Evolutionary conservation across 345 rosid genomes (phyloP).

Genomic region (Hibiscus mutabilis): DNA sequence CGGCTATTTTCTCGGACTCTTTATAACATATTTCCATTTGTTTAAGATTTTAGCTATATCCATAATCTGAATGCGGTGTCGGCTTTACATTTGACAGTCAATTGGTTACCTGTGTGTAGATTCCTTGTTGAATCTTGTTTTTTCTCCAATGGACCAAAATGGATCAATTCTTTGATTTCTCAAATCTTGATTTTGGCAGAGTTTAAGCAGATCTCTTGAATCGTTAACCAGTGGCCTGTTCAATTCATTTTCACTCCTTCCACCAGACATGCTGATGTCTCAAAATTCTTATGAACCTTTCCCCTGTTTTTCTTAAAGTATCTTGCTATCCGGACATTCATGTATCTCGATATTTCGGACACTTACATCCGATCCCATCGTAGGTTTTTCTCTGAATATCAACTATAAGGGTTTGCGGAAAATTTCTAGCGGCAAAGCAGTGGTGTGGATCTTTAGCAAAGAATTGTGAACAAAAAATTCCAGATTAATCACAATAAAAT

Average conservation of each 20-base stretch:
- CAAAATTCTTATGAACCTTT: not conserved
- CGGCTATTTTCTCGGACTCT: not conserved
- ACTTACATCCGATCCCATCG: not conserved
- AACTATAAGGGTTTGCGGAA: constrained; percentile 34
- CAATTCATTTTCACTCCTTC: constrained; percentile 56
- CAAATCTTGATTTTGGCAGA: constrained; percentile 24
- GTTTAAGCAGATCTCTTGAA: constrained; percentile 64
- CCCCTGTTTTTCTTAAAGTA: not conserved
- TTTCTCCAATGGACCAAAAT: not conserved
- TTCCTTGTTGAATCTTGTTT: too few relatives aligned
- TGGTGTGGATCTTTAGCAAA: constrained; percentile 56
- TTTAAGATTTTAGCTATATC: too few relatives aligned
- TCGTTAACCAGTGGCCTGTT: constrained; percentile 57
- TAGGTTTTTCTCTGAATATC: not conserved
- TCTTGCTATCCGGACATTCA: not conserved
- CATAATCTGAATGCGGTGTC: too few relatives aligned
- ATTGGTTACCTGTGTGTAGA: constrained; percentile 33
- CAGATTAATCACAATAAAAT: not conserved
- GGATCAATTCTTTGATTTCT: not conserved
- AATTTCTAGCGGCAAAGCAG: constrained; percentile 65
- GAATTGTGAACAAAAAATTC: constrained; percentile 23
- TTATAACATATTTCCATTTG: too few relatives aligned
- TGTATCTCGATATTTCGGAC: not conserved
- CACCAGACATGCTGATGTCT: too few relatives aligned
- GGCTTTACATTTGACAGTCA: not conserved